These are phyloP conservation scores for Aspergillus sp. DNA, from an alignment of 2,329 filamentous ascomycete species.

Conservation along the genomic window DNA sequence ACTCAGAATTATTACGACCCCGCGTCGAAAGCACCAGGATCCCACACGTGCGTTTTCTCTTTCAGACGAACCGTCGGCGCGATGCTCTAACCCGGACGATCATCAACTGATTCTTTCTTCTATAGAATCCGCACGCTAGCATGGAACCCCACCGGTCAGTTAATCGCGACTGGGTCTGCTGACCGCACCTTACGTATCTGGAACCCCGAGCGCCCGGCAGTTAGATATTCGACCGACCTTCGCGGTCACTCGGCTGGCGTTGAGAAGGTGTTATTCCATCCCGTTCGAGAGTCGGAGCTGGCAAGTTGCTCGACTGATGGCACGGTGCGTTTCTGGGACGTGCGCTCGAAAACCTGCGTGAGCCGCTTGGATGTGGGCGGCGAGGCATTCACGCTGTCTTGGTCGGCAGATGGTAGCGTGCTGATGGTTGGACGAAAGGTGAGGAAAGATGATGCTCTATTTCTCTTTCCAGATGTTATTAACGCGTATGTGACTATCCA, in stretches of 20 bases:
- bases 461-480: background rate
- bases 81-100: background rate
- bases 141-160: slow-evolving; percentile 79
- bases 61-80: slow-evolving; percentile 4
- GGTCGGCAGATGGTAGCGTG: slow-evolving; percentile 42
- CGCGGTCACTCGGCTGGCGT: slow-evolving; percentile 42
- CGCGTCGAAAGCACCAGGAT: slow-evolving; percentile 47
- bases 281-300: slow-evolving; percentile 43
- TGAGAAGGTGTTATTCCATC: slow-evolving; percentile 45
- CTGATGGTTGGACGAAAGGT: slow-evolving; percentile 45
- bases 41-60: slow-evolving; percentile 48
- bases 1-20: slow-evolving; percentile 65
- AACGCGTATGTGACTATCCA: slow-evolving; percentile 10
- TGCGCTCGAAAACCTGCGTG: slow-evolving; percentile 42
- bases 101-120: slow-evolving; percentile 3
- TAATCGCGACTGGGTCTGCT: slow-evolving; percentile 81
- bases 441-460: slow-evolving; percentile 2
- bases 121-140: slow-evolving; percentile 67
- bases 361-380: slow-evolving; percentile 44
- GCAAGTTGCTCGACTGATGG: slow-evolving; percentile 46
- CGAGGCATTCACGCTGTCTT: slow-evolving; percentile 44
- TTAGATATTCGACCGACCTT: slow-evolving; percentile 43
- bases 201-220: slow-evolving; percentile 56
- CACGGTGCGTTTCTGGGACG: slow-evolving; percentile 46
- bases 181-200: slow-evolving; percentile 88